phyloP scores from a whole-genome alignment of 352 stramenopile species.

The Globisporangium cederbergense region DNA sequence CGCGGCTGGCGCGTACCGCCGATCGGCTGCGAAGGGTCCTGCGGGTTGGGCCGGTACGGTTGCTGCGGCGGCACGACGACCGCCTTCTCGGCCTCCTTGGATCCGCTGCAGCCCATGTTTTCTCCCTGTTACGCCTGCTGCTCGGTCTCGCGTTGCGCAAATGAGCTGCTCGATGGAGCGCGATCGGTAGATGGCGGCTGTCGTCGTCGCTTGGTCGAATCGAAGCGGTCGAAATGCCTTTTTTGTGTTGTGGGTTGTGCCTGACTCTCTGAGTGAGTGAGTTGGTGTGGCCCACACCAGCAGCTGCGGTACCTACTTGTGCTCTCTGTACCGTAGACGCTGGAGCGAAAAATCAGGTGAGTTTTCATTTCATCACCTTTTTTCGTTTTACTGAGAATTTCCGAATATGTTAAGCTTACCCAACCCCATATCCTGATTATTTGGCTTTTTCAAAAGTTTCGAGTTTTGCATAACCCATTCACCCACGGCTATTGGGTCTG shows the following conservation, averaged over 20 bases:
- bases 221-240: not conserved
- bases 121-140: not conserved
- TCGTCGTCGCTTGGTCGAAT: slow-evolving; percentile 11
- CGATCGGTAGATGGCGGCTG: not conserved
- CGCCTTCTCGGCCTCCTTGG: slow-evolving; percentile 10
- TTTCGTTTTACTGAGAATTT: too few species aligned
- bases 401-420: too few species aligned
- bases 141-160: slow-evolving; percentile 4
- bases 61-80: not conserved
- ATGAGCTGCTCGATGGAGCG: slow-evolving; percentile 4
- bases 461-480: too few species aligned
- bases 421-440: too few species aligned
- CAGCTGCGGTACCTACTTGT: not conserved
- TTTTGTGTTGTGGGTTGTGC: not conserved
- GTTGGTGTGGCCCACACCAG: not conserved
- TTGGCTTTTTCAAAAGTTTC: too few species aligned
- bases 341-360: too few species aligned
- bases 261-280: slow-evolving; percentile 6
- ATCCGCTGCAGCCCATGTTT: slow-evolving; percentile 17
- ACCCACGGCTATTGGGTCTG: too few species aligned
- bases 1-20: slow-evolving; percentile 1
- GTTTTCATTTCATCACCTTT: too few species aligned
- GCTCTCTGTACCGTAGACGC: not conserved
- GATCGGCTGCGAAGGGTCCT: slow-evolving; percentile 1
- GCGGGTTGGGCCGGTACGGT: slow-evolving; percentile 3